These are phyloP conservation scores for Emmonsia crescens DNA, from an alignment of 2,329 filamentous ascomycete genomes.

Conservation along the genomic window DNA sequence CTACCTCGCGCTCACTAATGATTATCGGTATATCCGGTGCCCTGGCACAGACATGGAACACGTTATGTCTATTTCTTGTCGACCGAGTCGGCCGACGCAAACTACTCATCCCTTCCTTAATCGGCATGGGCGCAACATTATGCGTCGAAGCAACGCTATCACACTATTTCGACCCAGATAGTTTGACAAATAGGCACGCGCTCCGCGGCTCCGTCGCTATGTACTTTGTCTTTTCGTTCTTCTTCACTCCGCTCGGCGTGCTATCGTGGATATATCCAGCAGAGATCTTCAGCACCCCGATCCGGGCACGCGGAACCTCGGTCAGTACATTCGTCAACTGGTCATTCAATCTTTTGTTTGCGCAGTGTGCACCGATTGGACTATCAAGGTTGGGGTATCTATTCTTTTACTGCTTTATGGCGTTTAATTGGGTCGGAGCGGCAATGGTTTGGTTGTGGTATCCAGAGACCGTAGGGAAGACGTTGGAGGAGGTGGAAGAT, in stretches of 20 bases:
- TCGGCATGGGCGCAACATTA: constrained; percentile 34
- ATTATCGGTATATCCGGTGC: constrained; percentile 43
- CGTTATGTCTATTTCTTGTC: constrained; percentile 35
- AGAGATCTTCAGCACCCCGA: constrained; percentile 37
- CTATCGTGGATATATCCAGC: constrained; percentile 40
- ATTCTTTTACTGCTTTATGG: constrained; percentile 42
- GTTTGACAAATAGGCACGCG: constrained; percentile 23
- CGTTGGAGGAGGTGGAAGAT: constrained; percentile 31
- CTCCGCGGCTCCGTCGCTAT: constrained; percentile 38
- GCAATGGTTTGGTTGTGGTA: constrained; percentile 29
- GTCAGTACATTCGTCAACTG: constrained; percentile 35
- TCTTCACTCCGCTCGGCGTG: constrained; percentile 35
- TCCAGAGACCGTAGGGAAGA: constrained; percentile 30
- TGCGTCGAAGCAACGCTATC: constrained; percentile 33
- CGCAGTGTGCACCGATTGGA: constrained; percentile 40
- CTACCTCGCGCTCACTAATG: constrained; percentile 37
- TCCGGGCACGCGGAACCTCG: constrained; percentile 34
- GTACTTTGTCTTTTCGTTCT: constrained; percentile 39
- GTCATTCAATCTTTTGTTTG: constrained; percentile 38
- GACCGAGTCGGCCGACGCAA: constrained; percentile 41
- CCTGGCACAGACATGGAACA: constrained; percentile 40
- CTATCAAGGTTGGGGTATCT: constrained; percentile 34
- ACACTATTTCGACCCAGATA: constrained; percentile 24
- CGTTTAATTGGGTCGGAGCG: constrained; percentile 38
- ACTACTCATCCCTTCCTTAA: constrained; percentile 35